phyloP scores from a whole-genome alignment of 371 early-diverging fungal species.

The Nematocida sp. region DNA sequence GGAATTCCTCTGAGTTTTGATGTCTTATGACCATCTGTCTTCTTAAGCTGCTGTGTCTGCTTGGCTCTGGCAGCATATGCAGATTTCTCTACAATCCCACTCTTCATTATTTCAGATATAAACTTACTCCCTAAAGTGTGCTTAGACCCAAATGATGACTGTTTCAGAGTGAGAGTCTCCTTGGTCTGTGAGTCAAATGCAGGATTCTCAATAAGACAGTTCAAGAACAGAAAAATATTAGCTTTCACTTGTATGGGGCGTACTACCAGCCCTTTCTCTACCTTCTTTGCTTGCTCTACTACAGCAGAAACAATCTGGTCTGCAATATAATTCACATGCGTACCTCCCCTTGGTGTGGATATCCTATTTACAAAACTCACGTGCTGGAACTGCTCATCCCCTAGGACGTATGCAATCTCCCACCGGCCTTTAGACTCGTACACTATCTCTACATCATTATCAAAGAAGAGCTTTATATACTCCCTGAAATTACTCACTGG shows the following conservation, averaged over 20 bases:
- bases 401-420: conserved; percentile 86
- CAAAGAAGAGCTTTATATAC: conserved; percentile 79
- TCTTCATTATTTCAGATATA: conserved; percentile 74
- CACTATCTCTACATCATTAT: conserved; percentile 71
- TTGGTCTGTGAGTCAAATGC: conserved; percentile 98
- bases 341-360: conserved; percentile 93
- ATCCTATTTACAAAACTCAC: conserved; percentile 96
- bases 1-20: conserved; percentile 78
- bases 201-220: conserved; percentile 93
- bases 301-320: conserved; percentile 82
- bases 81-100: conserved; percentile 81
- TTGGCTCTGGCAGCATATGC: conserved; percentile 77
- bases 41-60: conserved; percentile 80
- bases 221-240: conserved; percentile 89
- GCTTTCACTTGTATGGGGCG: conserved; percentile 83
- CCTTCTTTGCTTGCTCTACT: conserved; percentile 76
- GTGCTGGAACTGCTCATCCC: conserved; percentile 93
- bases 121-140: conserved; percentile 79
- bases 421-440: conserved; percentile 81
- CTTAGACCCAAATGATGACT: conserved; percentile 80
- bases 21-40: conserved; percentile 80
- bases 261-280: conserved; percentile 73
- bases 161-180: conserved; percentile 86
- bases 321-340: conserved; percentile 82
- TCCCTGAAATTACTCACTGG: conserved; percentile 82